phyloP scores from a whole-genome alignment of 371 early-diverging fungal species.

The Rhizomucor pusillus region DNA sequence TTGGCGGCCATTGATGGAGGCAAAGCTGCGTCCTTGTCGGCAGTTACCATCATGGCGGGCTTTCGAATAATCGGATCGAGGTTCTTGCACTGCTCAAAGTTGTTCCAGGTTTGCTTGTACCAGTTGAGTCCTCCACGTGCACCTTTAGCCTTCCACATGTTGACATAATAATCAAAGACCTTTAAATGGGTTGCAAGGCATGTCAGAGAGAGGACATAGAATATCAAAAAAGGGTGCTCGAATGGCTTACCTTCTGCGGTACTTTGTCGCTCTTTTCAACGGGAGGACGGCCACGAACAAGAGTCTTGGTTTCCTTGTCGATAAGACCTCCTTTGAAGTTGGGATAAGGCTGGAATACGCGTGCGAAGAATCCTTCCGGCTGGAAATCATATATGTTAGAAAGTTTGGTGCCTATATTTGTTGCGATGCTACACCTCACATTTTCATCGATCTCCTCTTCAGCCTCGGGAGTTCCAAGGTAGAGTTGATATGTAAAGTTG shows the following conservation, averaged over 20 bases:
- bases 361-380: constrained; percentile 30
- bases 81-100: constrained; percentile 41
- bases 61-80: constrained; percentile 34
- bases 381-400: constrained; percentile 1
- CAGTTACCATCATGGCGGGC: constrained; percentile 41
- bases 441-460: constrained; percentile 41
- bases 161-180: constrained; percentile 37
- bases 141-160: constrained; percentile 27
- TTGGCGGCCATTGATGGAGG: constrained; percentile 36
- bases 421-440: background rate
- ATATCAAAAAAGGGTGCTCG: background rate
- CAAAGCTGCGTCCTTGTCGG: constrained; percentile 36
- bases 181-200: background rate
- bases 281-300: constrained; percentile 29
- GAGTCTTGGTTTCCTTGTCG: constrained; percentile 15
- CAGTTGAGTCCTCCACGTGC: constrained; percentile 42
- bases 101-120: constrained; percentile 39
- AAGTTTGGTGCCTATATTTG: background rate
- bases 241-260: constrained; percentile 20
- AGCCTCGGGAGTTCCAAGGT: constrained; percentile 36
- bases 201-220: too few relatives aligned
- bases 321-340: constrained; percentile 19
- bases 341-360: constrained; percentile 25
- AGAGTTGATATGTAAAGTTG: constrained; percentile 58
- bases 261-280: constrained; percentile 21